Evolutionary conservation across 192 early-diverging fungal species (phyloP), one percentile per base, ranked within the genome.

Genomic region (Coemansia umbellata): DNA sequence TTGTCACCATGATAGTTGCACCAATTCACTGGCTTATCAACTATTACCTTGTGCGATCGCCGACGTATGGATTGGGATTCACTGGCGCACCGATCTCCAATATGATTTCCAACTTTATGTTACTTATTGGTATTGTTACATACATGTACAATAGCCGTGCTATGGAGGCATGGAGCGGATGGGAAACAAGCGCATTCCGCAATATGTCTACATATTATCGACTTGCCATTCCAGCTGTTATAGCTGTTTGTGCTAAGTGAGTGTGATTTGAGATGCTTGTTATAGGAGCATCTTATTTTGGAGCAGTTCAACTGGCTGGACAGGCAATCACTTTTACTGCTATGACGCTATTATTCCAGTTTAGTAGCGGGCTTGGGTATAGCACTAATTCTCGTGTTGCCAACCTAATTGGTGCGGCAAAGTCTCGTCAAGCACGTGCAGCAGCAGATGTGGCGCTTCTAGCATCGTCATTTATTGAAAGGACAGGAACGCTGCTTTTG

Each of bases 81-180:
- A 80, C 83, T 39, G 92, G 92, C 18, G 87, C 89, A 1, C 87
- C 91, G 1, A 66, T 92, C 14, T n/a, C n/a, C 18, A 86, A 85
- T 6, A 83, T 83, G 2, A 73, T 80, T 9, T 82, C 87, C 19
- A 85, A 82, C 8, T 87, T 89, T 72, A 50, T 87, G 41, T 79
- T 92, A 68, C 55, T 87, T 13, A 14, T 82, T 13, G 50, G 87
- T 1, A 67, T 87, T 6, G n/a, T 85, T 1, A 27, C 23, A 67
- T n/a, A n/a, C n/a, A n/a, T n/a, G n/a, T n/a, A n/a, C n/a, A n/a
- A n/a, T n/a, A n/a, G n/a, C n/a, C n/a, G 84, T 19, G 89, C 89
- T 39, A 57, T 55, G 18, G 79, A 88, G 31, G 81, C 79, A 8
- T 97, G 89, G 92, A 91, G 90, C 35, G 92, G 91, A 1, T 92